Evolutionary conservation across 306 rosid species (phyloP), one percentile per base, ranked within the genome.

Genomic region (Quercus variabilis): DNA sequence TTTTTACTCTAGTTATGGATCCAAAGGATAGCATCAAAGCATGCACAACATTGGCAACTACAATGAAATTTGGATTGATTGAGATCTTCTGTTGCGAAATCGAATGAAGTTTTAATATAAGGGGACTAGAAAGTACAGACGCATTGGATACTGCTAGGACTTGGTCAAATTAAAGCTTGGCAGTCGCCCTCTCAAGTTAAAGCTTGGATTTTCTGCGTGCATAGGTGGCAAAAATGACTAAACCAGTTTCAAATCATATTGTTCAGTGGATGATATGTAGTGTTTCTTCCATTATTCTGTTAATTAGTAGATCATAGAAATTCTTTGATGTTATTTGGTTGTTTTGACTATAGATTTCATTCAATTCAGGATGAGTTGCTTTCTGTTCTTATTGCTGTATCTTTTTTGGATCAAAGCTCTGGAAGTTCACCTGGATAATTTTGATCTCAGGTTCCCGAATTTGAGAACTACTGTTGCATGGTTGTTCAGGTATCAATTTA

Each of bases 401-500:
- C 86, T 79, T 79, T 79, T 83, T 79, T 70, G 87, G 83, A 83
- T 74, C 83, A 83, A 79, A 79, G 86, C 86, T 82, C 63, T 83
- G 86, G 86, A 57, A 77, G 86, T 82, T 78, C 83, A 70, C 77
- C 77, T 59, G 80, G 77, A 76, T 82, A 38, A 26, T 80, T 81
- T 76, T 81, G 76, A 81, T 76, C 84, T 77, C 69, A 30, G 72
- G 72, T 67, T 33, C 72, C 72, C 28, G 79, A 78, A 74, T 69
- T 73, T 65, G 63, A 75, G 60, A 70, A 83, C 76, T 67, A 35
- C 72, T 17, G 74, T 79, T 70, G 62, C 64, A 69, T 83, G 55
- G 26, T 79, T 60, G 72, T 79, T 76, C 84, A 83, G 87, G 87
- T 83, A 83, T 62, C 55, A n/a, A 49, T 51, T 76, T 81, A 63